Base-by-base conservation (phyloP, 108 stramenopile genomes). In the Ochromonas danica region DNA sequence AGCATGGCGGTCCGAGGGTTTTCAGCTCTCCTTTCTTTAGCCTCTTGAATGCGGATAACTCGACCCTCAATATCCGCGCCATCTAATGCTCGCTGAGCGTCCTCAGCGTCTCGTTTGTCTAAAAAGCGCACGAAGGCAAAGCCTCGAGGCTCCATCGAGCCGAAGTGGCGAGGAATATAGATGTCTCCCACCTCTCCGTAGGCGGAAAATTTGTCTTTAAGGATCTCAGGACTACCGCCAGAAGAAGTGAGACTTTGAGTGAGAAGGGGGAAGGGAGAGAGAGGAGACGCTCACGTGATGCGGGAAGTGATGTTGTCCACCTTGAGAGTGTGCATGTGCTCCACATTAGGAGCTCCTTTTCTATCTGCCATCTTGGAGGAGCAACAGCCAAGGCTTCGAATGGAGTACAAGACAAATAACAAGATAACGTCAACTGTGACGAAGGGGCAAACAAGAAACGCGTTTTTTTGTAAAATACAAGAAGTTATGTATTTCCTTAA, bases 91-190 rank as follows among this genome's bases (percentile, higher is more conserved):
- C 81, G 78, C 1, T 81, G 33, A 42, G 83, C 86, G 1, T 78
- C 79, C 38, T 86, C 86, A 1, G 85, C 85, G 62, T 86, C 85
- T 2, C 80, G 81, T 51, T 22, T 51, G 22, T 84, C 78, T 39
- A 78, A 3, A 84, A 80, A 86, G 40, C 86, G 84, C 33, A 86
- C 86, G 71, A 86, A 86, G 0, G 84, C 86, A 43, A 82, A 86
- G 22, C 86, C 86, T 27, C 82, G 78, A 33, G 74, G 41, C 27
- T 86, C 84, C 22, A 51, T 81, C 10, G 84, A 36, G 33, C 83
- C 36, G 71, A 77, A 40, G 41, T 85, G 71, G 36, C 85, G 85
- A 0, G 85, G 85, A 38, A 85, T 85, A 78, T 85, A 85, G 28
- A 85, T 79, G 61, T 85, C 85, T 0, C 85, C 85, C 28, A 85